Percentiles rank a stretch among this genome's conserved stretches.
Evolutionary conservation across 768 basidiomycete genomes (phyloP).

Genomic region (Gelatoporia subvermispora): DNA sequence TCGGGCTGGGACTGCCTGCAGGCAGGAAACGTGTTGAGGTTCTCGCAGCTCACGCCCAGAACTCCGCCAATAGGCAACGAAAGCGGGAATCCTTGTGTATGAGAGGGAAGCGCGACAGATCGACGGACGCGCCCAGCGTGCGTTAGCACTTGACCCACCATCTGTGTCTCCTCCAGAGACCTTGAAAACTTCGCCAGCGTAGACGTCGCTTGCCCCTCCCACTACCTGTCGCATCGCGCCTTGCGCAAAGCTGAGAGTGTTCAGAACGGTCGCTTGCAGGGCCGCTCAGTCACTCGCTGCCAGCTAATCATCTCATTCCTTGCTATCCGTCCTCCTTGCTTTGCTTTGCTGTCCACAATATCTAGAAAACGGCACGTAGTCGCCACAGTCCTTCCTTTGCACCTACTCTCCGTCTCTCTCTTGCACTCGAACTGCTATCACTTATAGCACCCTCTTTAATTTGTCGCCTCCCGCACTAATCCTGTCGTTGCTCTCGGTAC

Average conservation of each 20-base stretch:
- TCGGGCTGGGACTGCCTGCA: constrained; percentile 23
- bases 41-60: constrained; percentile 16
- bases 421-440: constrained; percentile 16
- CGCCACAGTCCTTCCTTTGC: constrained; percentile 18
- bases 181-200: constrained; percentile 23
- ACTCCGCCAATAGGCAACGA: constrained; percentile 23
- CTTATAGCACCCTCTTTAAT: constrained; percentile 13
- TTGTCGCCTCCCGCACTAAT: constrained; percentile 20
- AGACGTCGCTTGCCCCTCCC: constrained; percentile 11
- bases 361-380: constrained; percentile 14
- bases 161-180: constrained; percentile 14
- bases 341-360: constrained; percentile 10
- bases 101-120: constrained; percentile 17
- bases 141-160: constrained; percentile 21
- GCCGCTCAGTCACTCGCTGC: constrained; percentile 8
- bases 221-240: constrained; percentile 2
- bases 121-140: constrained; percentile 24
- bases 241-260: constrained; percentile 2
- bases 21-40: constrained; percentile 26
- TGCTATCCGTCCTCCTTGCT: background rate
- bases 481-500: constrained; percentile 4
- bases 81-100: constrained; percentile 18
- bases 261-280: constrained; percentile 11
- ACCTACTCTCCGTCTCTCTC: constrained; percentile 11
- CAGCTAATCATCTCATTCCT: constrained; percentile 4